These are phyloP conservation scores for Sequoia sempervirens DNA, from an alignment of 75 land plant genomes.

Conservation along the genomic window DNA sequence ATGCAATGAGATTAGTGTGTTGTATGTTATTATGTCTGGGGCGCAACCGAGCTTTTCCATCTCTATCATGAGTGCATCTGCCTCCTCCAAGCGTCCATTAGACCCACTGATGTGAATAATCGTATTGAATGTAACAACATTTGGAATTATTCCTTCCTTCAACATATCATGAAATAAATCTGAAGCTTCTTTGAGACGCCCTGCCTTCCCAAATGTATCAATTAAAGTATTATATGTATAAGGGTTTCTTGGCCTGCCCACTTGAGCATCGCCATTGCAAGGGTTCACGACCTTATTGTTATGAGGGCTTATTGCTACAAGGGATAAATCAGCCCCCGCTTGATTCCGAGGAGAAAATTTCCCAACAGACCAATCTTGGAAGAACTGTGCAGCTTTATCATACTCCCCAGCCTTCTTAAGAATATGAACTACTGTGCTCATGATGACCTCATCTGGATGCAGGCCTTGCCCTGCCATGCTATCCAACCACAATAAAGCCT, in stretches of 20 bases:
- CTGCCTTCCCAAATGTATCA: constrained; percentile 76
- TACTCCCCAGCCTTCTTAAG: constrained; percentile 68
- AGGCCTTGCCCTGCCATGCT: constrained; percentile 55
- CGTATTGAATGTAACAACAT: constrained; percentile 74
- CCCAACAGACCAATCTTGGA: constrained; percentile 38
- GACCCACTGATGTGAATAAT: constrained; percentile 84
- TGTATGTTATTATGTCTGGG: constrained; percentile 76
- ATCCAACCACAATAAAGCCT: constrained; percentile 59
- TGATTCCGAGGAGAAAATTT: background rate
- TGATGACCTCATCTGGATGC: constrained; percentile 80
- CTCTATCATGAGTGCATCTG: constrained; percentile 46
- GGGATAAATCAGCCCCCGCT: background rate
- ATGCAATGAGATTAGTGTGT: constrained; percentile 65
- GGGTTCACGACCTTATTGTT: background rate
- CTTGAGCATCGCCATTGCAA: background rate
- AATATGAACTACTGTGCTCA: constrained; percentile 63
- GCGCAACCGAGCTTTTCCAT: constrained; percentile 56
- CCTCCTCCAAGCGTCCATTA: constrained; percentile 56
- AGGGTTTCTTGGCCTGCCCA: constrained; percentile 21
- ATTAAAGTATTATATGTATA: constrained; percentile 86
- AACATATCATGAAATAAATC: constrained; percentile 62
- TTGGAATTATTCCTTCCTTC: constrained; percentile 51
- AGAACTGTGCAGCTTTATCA: constrained; percentile 50
- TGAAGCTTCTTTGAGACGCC: constrained; percentile 62
- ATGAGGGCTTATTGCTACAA: background rate